Evolutionary conservation across 345 rosid genomes (phyloP).

Genomic region (Anacardium occidentale): DNA sequence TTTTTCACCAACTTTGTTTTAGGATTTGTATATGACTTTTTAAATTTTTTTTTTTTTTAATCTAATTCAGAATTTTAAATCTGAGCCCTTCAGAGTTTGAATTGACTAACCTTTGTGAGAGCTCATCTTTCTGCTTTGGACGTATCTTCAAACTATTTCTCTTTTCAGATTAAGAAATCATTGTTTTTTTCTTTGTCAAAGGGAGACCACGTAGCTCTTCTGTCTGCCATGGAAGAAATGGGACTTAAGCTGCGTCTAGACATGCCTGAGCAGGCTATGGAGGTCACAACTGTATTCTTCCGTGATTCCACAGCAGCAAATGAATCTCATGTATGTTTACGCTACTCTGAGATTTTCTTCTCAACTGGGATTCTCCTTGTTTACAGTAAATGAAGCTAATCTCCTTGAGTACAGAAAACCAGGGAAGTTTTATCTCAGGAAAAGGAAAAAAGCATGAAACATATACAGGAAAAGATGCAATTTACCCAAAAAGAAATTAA

Average conservation of each 20-base stretch:
- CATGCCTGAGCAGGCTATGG: conserved; percentile 94
- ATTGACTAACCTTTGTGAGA: no score
- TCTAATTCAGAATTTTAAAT: no score
- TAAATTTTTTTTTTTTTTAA: no score
- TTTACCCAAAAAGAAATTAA: conserved; percentile 76
- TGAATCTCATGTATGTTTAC: conserved; percentile 70
- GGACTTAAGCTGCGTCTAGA: conserved; percentile 79
- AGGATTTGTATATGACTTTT: no score
- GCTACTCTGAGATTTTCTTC: conserved; percentile 20
- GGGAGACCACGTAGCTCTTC: conserved; percentile 96
- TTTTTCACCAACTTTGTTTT: background rate
- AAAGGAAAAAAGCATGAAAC: conserved; percentile 76
- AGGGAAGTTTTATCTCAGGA: conserved; percentile 63
- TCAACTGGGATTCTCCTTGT: conserved; percentile 3
- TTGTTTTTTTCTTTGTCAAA: conserved; percentile 30
- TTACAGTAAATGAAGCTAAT: background rate
- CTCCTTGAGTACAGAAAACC: conserved; percentile 55
- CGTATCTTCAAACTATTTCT: conserved; percentile 2
- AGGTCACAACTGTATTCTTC: conserved; percentile 67
- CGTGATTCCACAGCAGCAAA: conserved; percentile 75
- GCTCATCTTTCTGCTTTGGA: background rate
- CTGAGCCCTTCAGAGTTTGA: no score
- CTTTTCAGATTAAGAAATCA: conserved; percentile 10
- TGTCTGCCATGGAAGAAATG: conserved; percentile 96
- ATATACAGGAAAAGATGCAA: conserved; percentile 86